These are phyloP conservation scores for Shiraia bambusicola DNA, from an alignment of 2,329 filamentous ascomycete species.

Conservation along the genomic window DNA sequence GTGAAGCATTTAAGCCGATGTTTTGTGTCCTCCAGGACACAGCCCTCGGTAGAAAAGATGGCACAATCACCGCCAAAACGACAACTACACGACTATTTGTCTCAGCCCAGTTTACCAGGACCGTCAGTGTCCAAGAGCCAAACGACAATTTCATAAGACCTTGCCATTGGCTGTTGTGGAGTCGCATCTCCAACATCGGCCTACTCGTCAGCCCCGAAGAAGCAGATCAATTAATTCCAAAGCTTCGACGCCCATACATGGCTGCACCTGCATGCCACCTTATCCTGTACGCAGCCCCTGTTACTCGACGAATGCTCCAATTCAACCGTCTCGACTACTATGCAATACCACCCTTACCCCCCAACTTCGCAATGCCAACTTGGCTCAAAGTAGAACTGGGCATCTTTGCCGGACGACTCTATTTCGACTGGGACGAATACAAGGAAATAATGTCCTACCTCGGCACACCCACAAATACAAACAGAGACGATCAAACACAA, in stretches of 20 bases:
- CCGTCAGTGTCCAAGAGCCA: slow-evolving; percentile 44
- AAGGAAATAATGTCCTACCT: slow-evolving; percentile 15
- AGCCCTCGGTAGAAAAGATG: slow-evolving; percentile 40
- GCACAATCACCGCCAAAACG: slow-evolving; percentile 8
- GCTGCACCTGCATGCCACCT: slow-evolving; percentile 42
- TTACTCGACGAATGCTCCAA: slow-evolving; percentile 60
- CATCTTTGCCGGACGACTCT: slow-evolving; percentile 61
- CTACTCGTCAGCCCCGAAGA: slow-evolving; percentile 66
- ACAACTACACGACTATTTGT: slow-evolving; percentile 41
- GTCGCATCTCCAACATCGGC: slow-evolving; percentile 48
- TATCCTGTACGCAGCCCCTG: slow-evolving; percentile 60
- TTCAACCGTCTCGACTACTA: slow-evolving; percentile 60
- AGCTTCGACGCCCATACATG: slow-evolving; percentile 34
- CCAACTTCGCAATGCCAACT: slow-evolving; percentile 45
- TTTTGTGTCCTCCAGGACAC: slow-evolving; percentile 48
- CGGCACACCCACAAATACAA: slow-evolving; percentile 1
- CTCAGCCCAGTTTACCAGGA: slow-evolving; percentile 53
- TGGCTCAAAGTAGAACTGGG: slow-evolving; percentile 63
- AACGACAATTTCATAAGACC: slow-evolving; percentile 50
- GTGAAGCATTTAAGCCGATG: slow-evolving; percentile 44
- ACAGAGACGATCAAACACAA: slow-evolving; percentile 1
- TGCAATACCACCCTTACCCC: slow-evolving; percentile 52
- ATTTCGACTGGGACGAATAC: slow-evolving; percentile 56
- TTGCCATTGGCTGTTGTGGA: slow-evolving; percentile 66
- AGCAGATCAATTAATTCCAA: slow-evolving; percentile 56